A percentile compares a stretch with the other conserved stretches of the same genome.
These are phyloP conservation scores for Persicaria maculosa DNA, from an alignment of 148 eudicot species.

Conservation along the genomic window DNA sequence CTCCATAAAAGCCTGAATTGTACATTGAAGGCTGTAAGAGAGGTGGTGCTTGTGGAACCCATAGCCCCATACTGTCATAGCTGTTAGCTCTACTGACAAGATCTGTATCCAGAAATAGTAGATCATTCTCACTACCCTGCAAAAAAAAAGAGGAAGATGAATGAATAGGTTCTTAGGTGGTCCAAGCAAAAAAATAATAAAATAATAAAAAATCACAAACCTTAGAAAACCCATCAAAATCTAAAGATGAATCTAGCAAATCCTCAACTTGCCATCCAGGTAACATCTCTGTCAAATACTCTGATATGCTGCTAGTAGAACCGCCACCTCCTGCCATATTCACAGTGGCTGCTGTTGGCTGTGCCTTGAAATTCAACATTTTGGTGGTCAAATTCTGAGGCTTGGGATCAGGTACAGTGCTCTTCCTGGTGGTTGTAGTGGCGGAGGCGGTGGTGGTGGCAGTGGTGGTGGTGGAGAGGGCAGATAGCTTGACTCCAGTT, in stretches of 20 bases:
- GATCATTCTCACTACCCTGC: constrained; percentile 20
- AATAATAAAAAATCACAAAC: constrained; percentile 17
- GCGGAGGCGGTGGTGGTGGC: constrained; percentile 8
- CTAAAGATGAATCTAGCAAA: constrained; percentile 36
- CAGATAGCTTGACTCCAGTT: constrained; percentile 59
- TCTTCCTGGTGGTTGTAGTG: background rate
- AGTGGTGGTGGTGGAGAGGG: constrained; percentile 19
- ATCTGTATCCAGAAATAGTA: constrained; percentile 38
- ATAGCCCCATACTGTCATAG: constrained; percentile 30
- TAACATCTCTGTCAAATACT: constrained; percentile 61
- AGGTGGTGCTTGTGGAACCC: constrained; percentile 65
- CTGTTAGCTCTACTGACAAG: constrained; percentile 17
- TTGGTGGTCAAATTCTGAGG: constrained; percentile 9
- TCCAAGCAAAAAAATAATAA: too few relatives aligned
- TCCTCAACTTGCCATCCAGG: constrained; percentile 93
- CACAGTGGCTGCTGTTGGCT: background rate
- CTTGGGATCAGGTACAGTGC: constrained; percentile 31
- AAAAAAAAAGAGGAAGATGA: background rate
- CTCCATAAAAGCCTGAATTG: constrained; percentile 14
- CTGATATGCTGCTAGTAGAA: constrained; percentile 47
- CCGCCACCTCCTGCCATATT: constrained; percentile 4
- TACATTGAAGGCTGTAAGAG: constrained; percentile 10
- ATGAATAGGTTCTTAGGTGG: background rate
- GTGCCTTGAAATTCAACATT: constrained; percentile 1
- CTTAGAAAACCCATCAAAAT: constrained; percentile 32